Conservation (phyloP, 2,329 filamentous ascomycete genomes). For the Mollisia scopiformis region DNA sequence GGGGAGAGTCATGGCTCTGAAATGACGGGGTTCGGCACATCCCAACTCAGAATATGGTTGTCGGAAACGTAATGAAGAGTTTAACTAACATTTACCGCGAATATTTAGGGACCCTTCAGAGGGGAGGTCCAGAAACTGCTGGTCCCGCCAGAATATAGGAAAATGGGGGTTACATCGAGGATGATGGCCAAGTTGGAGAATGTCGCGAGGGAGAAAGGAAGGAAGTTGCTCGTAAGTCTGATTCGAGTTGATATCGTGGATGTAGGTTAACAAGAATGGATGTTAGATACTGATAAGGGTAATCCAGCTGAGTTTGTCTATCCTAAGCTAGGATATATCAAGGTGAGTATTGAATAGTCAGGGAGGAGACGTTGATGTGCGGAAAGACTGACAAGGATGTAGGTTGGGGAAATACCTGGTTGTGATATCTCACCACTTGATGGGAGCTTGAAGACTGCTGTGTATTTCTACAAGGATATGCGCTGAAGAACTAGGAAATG, state of each 20-base stretch:
- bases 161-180: slow-evolving; percentile 52
- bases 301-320: slow-evolving; percentile 57
- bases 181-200: slow-evolving; percentile 58
- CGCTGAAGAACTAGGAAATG: background rate
- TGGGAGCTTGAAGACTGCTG: slow-evolving; percentile 52
- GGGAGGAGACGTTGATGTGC: too few species aligned
- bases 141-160: slow-evolving; percentile 53
- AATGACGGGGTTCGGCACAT: too few species aligned
- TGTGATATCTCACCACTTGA: slow-evolving; percentile 52
- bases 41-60: too few species aligned
- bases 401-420: slow-evolving; percentile 53
- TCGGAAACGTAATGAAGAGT: too few species aligned
- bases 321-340: slow-evolving; percentile 57
- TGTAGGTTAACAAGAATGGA: too few species aligned
- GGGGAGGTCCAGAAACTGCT: slow-evolving; percentile 61
- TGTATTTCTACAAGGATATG: slow-evolving; percentile 64
- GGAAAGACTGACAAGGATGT: background rate
- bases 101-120: slow-evolving; percentile 57
- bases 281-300: slow-evolving; percentile 55
- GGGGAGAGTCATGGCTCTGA: too few species aligned
- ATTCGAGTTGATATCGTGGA: slow-evolving; percentile 32
- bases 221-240: slow-evolving; percentile 54
- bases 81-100: too few species aligned
- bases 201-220: slow-evolving; percentile 52
- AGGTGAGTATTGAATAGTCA: slow-evolving; percentile 36